Evolutionary conservation across 1,139 yeast genomes (phyloP).

Genomic region (Lodderomyces theae): DNA sequence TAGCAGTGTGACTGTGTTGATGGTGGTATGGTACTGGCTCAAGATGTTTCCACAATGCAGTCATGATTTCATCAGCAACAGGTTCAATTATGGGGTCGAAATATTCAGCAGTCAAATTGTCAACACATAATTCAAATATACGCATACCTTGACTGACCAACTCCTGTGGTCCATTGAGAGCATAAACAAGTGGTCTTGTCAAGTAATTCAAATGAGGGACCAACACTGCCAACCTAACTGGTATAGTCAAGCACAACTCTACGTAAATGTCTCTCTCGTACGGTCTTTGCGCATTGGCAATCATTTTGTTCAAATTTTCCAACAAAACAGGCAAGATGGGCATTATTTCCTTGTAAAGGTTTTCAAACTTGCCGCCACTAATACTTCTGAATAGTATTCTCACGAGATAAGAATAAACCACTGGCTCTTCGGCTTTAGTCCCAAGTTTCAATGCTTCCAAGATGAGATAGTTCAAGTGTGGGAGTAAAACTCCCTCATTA

Average conservation of each 20-base stretch:
- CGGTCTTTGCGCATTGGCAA: constrained; percentile 79
- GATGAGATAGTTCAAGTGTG: constrained; percentile 81
- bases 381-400: constrained; percentile 90
- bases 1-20: constrained; percentile 91
- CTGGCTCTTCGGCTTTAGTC: constrained; percentile 88
- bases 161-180: constrained; percentile 88
- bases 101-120: constrained; percentile 91
- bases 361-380: constrained; percentile 94
- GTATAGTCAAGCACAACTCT: constrained; percentile 91
- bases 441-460: constrained; percentile 77
- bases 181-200: constrained; percentile 87
- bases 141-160: constrained; percentile 91
- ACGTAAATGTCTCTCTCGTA: constrained; percentile 93
- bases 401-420: constrained; percentile 82
- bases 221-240: constrained; percentile 86
- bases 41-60: constrained; percentile 87
- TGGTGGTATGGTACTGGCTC: constrained; percentile 92
- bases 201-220: constrained; percentile 89
- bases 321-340: constrained; percentile 85
- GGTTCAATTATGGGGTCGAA: constrained; percentile 97
- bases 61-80: constrained; percentile 88
- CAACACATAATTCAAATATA: constrained; percentile 94
- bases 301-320: constrained; percentile 80
- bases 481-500: constrained; percentile 83
- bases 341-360: constrained; percentile 84